phyloP scores from a whole-genome alignment of 148 eudicot genomes.

The Linanthus parryae region DNA sequence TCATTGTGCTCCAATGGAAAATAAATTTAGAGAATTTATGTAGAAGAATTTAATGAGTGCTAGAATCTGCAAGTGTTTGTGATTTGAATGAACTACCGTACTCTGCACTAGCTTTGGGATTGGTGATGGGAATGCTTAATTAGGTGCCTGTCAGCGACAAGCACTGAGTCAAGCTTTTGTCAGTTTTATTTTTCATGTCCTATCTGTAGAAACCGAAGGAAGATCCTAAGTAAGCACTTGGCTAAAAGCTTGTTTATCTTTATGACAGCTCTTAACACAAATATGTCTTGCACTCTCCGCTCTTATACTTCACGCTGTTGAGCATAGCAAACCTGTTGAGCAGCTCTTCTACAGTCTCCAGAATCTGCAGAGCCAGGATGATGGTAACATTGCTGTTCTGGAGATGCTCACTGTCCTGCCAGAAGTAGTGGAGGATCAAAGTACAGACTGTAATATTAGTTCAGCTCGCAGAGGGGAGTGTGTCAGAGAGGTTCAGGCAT shows the following conservation, averaged over 20 bases:
- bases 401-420: constrained; percentile 95
- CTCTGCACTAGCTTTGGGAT: too few species aligned
- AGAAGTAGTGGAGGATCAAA: constrained; percentile 84
- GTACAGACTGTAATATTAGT: constrained; percentile 42
- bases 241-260: constrained; percentile 1
- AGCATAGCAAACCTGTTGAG: constrained; percentile 78
- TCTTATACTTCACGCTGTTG: constrained; percentile 72
- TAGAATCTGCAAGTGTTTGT: too few species aligned
- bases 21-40: too few species aligned
- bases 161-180: too few species aligned
- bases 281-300: constrained; percentile 90
- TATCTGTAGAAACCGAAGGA: too few species aligned
- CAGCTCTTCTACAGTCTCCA: constrained; percentile 84
- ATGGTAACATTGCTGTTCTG: constrained; percentile 73
- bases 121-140: too few species aligned
- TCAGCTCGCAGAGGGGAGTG: constrained; percentile 63
- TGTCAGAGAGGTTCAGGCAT: constrained; percentile 58
- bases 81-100: too few species aligned
- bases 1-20: too few species aligned
- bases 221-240: too few species aligned
- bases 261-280: constrained; percentile 89
- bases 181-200: background rate
- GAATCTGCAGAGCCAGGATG: constrained; percentile 66
- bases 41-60: too few species aligned
- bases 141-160: too few species aligned